phyloP scores from a whole-genome alignment of 176 grass and related monocot genomes.

The Urochloa ruziziensis region DNA sequence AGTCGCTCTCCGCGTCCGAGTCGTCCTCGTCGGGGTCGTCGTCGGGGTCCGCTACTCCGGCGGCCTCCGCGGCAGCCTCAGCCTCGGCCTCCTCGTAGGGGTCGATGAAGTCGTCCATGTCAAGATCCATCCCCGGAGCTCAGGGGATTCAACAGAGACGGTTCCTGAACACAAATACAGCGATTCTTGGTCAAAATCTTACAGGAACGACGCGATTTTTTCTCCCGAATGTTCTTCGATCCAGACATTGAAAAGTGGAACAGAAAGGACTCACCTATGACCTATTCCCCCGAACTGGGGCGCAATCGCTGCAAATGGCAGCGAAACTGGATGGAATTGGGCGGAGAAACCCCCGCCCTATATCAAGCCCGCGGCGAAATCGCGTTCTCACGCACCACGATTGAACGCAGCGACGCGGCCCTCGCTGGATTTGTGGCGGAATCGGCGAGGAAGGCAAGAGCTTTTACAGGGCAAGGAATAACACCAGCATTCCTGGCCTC shows the following conservation, averaged over 20 bases:
- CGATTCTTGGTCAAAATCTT: background rate
- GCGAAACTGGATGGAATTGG: background rate
- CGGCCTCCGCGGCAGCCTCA: constrained; percentile 41
- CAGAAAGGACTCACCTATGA: background rate
- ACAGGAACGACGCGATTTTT: background rate
- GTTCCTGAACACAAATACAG: background rate
- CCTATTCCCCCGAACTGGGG: background rate
- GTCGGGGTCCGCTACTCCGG: constrained; percentile 20
- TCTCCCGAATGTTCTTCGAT: background rate
- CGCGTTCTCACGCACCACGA: background rate
- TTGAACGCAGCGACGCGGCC: background rate
- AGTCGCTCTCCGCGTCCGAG: constrained; percentile 55
- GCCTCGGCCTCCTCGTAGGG: constrained; percentile 59
- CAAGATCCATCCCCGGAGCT: constrained; percentile 4
- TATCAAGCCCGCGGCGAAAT: background rate
- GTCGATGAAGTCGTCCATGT: constrained; percentile 51
- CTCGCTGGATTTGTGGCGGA: constrained; percentile 14
- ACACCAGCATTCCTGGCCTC: background rate
- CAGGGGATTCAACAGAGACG: background rate
- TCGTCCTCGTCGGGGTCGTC: constrained; percentile 47
- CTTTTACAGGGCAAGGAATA: background rate
- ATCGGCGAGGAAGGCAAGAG: constrained; percentile 9
- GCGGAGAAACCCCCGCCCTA: background rate
- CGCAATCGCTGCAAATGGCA: background rate
- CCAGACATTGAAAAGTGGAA: background rate